Base-by-base conservation (phyloP, 2,329 filamentous ascomycete species). In the Nigrospora sphaerica region DNA sequence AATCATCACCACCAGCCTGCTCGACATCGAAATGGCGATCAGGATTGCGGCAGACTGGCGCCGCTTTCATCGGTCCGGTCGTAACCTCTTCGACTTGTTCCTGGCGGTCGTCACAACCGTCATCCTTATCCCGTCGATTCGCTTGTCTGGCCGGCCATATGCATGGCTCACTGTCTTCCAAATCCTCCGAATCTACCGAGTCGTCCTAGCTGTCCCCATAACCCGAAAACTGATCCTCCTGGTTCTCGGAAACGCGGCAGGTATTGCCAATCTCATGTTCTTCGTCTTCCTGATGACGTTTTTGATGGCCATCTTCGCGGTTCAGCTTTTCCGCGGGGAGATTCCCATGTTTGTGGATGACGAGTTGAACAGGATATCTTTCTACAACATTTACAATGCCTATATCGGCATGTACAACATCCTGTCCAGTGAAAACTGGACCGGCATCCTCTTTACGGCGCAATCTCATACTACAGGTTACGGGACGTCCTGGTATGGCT, bases 351-450 rank as follows among this genome's bases (percentile, higher is more conserved):
- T 73, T n/a, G 80, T 88, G 53, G 65, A 71, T 2, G 86, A 82
- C 3, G 71, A 85, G 2, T 66, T 77, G 3, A 81, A 87, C 50
- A 68, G 77, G 18, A 80, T 93, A 37, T 86, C 88, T 0, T 98
- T 98, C 63, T 83, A 81, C 61, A 88, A 88, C 35, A 93, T 98
- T 33, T 98, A 86, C 71, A 97, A 97, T 60, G 87, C 90, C 0
- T 98, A 98, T 60, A 73, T 98, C 14, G 93, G 91, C 47, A 97
- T 98, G 90, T 98, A 98, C 62, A 89, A 96, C 66, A 81, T 98
- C 31, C 71, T 98, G 39, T 96, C 93, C 11, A 96, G 89, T 57
- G 93, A 98, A 62, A 89, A 95, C 60, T 98, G 93, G 93, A 98
- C 95, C 0, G 69, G 70, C 0, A 86, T 96, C 39, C 68, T 98